Evolutionary conservation across 805 yeast species (phyloP), one percentile per base, ranked within the genome.

Genomic region (Wickerhamomyces subpelliculosus): DNA sequence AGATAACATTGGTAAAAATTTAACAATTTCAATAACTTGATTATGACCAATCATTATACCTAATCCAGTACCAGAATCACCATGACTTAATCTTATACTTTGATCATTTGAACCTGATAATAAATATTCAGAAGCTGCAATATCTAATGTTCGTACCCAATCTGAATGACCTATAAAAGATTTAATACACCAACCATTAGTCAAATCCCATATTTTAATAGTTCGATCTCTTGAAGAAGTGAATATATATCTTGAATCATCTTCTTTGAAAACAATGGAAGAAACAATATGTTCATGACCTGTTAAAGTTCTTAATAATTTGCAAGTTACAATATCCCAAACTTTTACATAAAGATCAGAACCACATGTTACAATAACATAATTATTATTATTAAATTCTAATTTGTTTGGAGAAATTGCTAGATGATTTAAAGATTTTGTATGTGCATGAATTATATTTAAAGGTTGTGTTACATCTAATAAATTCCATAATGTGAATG

Each of bases 271-370:
- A 12, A 64, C 61, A 8, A 85, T 64, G 0, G 75, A 62, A 0
- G 95, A 84, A 0, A 89, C 78, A 2, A 93, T 75, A 55, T 89
- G 96, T 43, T 87, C 94, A 60, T 89, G 97, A 11, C 96, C 96
- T 0, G 78, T 62, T 18, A 89, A 60, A 1, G 87, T 77, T 27
- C 86, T 67, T 2, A 75, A 54, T 32, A 80, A 72, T 29, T 67
- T 68, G 51, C 73, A 72, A 12, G 72, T 65, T 23, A 57, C 49
- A 5, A 75, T 68, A 50, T 79, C 82, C 93, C 94, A 88, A 4
- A 87, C 60, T 52, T 84, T 83, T 38, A 87, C 73, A 18, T 64
- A 58, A 34, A 68, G 46, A 46, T 77, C 82, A 3, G 75, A 65
- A 1, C 75, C 70, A 36, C 71, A 63, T 1, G 76, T 65, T 4